phyloP scores from a whole-genome alignment of 306 rosid genomes.

The Begonia peltatifolia region DNA sequence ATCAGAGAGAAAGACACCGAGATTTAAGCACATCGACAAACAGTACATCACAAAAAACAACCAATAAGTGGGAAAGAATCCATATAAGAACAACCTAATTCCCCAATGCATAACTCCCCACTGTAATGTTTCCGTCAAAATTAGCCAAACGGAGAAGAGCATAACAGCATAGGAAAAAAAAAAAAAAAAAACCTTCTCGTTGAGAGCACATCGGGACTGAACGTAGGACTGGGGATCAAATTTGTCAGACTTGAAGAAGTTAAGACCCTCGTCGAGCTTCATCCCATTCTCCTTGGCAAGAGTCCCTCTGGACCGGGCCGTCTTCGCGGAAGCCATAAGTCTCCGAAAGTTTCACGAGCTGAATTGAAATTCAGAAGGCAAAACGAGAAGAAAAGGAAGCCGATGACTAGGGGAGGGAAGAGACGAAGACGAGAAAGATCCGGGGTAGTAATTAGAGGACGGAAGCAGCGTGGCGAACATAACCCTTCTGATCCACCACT shows the following conservation, averaged over 20 bases:
- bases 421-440: neutral
- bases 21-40: too few relatives aligned
- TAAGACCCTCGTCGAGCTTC: slow-evolving; percentile 75
- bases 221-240: slow-evolving; percentile 71
- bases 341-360: slow-evolving; percentile 5
- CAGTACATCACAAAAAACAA: too few relatives aligned
- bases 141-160: too few relatives aligned
- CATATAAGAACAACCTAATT: too few relatives aligned
- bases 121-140: too few relatives aligned
- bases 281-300: slow-evolving; percentile 56
- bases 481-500: too few relatives aligned
- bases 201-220: slow-evolving; percentile 66
- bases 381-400: slow-evolving; percentile 7
- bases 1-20: too few relatives aligned
- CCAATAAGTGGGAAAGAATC: too few relatives aligned
- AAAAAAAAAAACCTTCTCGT: slow-evolving; percentile 49
- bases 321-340: slow-evolving; percentile 61
- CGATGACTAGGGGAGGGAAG: neutral
- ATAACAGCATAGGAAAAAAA: too few relatives aligned
- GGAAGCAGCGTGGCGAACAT: too few relatives aligned
- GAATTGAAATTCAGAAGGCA: neutral
- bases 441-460: neutral
- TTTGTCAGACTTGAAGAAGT: slow-evolving; percentile 68
- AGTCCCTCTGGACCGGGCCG: slow-evolving; percentile 52
- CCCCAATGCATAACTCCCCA: too few relatives aligned